Conservation (phyloP, 768 basidiomycete species). For the Termitomyces sp. region DNA sequence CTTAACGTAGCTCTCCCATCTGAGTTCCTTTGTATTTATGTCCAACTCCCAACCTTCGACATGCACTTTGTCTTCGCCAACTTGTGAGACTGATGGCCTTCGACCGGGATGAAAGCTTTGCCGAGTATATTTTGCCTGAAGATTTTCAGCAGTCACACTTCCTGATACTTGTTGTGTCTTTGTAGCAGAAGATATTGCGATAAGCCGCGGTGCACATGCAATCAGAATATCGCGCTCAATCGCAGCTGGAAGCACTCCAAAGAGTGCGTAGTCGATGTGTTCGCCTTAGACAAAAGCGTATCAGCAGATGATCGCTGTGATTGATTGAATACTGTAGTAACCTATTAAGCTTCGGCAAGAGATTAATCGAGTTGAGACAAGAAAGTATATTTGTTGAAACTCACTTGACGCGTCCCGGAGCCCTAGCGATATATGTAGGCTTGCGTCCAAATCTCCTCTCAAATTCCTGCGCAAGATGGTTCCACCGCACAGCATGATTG, state of each 20-base stretch:
- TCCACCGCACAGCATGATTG: constrained; percentile 56
- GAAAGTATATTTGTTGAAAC: constrained; percentile 10
- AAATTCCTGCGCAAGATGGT: constrained; percentile 56
- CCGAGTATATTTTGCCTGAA: constrained; percentile 51
- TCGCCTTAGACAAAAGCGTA: constrained; percentile 41
- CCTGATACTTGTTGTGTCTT: constrained; percentile 34
- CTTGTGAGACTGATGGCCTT: constrained; percentile 15
- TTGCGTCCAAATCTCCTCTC: constrained; percentile 55
- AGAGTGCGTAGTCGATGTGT: constrained; percentile 80
- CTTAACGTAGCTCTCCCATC: constrained; percentile 89
- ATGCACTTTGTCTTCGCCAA: constrained; percentile 36
- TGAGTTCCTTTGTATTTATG: constrained; percentile 60
- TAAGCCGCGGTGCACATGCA: constrained; percentile 52
- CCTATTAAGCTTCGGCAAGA: constrained; percentile 34
- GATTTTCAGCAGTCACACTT: constrained; percentile 56
- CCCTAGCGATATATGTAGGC: constrained; percentile 66
- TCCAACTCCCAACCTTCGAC: constrained; percentile 63
- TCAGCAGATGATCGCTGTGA: not conserved
- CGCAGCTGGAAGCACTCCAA: constrained; percentile 82
- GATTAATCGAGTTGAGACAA: not conserved
- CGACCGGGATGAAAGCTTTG: constrained; percentile 53
- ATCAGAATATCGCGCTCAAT: constrained; percentile 82
- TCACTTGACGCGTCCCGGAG: constrained; percentile 80
- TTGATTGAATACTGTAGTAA: constrained; percentile 6
- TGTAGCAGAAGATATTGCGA: constrained; percentile 11